Base-by-base conservation (phyloP, 148 eudicot species). In the Linanthus parryae region DNA sequence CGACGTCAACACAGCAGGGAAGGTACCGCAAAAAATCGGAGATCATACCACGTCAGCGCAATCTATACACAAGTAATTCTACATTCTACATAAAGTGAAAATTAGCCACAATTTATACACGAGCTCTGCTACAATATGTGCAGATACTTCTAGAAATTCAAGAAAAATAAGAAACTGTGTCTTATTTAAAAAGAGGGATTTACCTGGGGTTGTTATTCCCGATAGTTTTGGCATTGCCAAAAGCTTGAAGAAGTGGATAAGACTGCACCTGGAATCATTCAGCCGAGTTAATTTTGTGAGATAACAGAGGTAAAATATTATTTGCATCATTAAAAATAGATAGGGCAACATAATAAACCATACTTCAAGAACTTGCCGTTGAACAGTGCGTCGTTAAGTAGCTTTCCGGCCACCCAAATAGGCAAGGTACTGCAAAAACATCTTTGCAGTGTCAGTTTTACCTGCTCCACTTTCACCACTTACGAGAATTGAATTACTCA, bases 381-480 rank as follows among this genome's bases (percentile, higher is more conserved):
- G 89, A 55, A 88, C 96, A 16, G 96, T 84, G 47, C 94, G 56
- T 34, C 94, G 94, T 79, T 84, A 94, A 40, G 94, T 84, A 36
- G 61, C 84, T 61, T 74, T 65, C 60, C 89, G 85, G 37, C 96
- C 96, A 42, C 96, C 96, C 77, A 88, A 67, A 74, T 71, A 88
- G 24, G 96, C 96, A 63, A 88, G 94, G 67, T 88, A 88, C 1
- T 65, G 85, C 96, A 88, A 84, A 72, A 88, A 88, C 94, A 84
- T 84, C 76, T 88, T 88, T 44, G 95, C 83, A 33, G 95, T 86
- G 73, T 86, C 95, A 12, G 95, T 86, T 76, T 86, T 86, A 21
- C 96, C 96, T 11, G 96, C 94, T 30, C 96, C 96, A 61, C 96
- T 88, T 76, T 88, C 96, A 41, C 96, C 96, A 64, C 96, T 88